Conservation (phyloP, 2,329 filamentous ascomycete genomes). For the Lasiodiplodia sp. region DNA sequence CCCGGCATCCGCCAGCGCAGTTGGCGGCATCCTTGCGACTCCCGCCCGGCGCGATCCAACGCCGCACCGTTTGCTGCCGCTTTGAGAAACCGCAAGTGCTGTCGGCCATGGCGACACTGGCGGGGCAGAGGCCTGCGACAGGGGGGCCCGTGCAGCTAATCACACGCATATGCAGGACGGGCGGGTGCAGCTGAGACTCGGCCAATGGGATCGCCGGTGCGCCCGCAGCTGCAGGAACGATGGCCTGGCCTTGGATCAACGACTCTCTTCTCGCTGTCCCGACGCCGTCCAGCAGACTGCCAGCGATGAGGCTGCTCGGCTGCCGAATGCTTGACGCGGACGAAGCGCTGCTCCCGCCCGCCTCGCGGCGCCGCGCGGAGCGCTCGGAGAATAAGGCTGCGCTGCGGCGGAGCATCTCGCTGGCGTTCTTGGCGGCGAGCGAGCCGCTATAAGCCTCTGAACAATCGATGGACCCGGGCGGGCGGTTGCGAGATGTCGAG, state of each 20-base stretch:
- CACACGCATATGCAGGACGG: conserved; percentile 32
- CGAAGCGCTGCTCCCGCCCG: background rate
- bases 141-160: conserved; percentile 29
- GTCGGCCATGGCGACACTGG: conserved; percentile 14
- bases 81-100: conserved; percentile 26
- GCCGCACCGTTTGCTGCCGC: conserved; percentile 24
- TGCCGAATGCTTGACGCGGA: conserved; percentile 9
- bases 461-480: conserved; percentile 13
- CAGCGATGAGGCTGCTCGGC: conserved; percentile 1
- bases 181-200: conserved; percentile 28
- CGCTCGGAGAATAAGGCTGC: conserved; percentile 19
- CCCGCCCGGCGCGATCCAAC: conserved; percentile 10
- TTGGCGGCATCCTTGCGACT: conserved; percentile 1
- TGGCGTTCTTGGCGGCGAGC: conserved; percentile 16
- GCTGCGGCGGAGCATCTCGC: conserved; percentile 1
- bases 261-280: conserved; percentile 1
- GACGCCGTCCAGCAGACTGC: background rate
- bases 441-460: conserved; percentile 11
- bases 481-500: conserved; percentile 26
- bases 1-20: conserved; percentile 12
- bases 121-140: conserved; percentile 26
- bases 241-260: conserved; percentile 29
- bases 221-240: conserved; percentile 30
- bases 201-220: conserved; percentile 24
- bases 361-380: background rate